Evolutionary conservation across 768 basidiomycete species (phyloP), one percentile per base, ranked within the genome.

Genomic region (Melanogaster broomeanus): DNA sequence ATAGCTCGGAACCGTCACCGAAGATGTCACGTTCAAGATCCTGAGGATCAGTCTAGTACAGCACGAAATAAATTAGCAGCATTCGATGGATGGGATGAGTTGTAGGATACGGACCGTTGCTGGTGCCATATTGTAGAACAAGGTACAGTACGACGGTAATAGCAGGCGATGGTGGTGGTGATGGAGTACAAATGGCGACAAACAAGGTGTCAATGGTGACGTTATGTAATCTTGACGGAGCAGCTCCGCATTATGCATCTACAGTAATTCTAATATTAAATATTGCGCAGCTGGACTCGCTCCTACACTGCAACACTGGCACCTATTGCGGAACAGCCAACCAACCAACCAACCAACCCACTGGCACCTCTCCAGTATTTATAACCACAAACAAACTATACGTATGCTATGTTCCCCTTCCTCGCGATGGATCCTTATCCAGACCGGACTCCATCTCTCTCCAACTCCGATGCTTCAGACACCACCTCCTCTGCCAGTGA

Each of bases 1-100:
- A 92, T 9, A 92, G 81, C 55, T 95, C 93, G 3, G 90, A 91
- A 61, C 88, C 88, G 34, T 87, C 87, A 54, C 88, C 90, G 62
- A 93, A 93, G 51, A 92, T 86, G 61, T 87, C 85, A 45, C 81
- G 83, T 51, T 80, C 85, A 30, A 86, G 82, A 45, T 76, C 62
- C 31, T 68, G 63, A n/a, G n/a, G n/a, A 27, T 52, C 39, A 0
- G 47, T 49, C 58, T 56, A 49, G 5, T n/a, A 42, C 9, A 12
- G 5, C 10, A 13, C 25, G 12, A 31, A 12, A 15, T 13, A 13
- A 27, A 15, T 38, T 38, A 39, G 24, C 46, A 25, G 27, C 21
- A 16, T 27, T n/a, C 42, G 22, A 37, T n/a, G 35, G 6, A 37
- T n/a, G 12, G 12, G 5, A 12, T 31, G 31, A 31, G 12, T 13